phyloP scores from a whole-genome alignment of 2,329 filamentous ascomycete genomes.

The Arthrobotrys iridis region DNA sequence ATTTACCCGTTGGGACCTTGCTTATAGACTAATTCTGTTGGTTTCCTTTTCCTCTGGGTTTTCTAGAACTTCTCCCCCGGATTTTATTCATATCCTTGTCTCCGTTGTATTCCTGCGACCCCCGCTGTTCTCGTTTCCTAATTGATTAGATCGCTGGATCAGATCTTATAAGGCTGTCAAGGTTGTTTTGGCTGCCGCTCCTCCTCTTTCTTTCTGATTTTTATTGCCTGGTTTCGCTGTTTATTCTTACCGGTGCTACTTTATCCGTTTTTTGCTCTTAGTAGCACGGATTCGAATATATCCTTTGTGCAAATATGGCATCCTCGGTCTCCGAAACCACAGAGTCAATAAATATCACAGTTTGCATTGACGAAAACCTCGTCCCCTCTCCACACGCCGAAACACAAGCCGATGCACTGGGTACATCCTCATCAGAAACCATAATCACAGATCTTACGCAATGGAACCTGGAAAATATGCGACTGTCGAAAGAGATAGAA shows the following conservation, averaged over 20 bases:
- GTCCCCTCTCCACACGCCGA: background rate
- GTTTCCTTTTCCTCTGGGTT: background rate
- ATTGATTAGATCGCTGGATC: background rate
- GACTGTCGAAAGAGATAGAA: background rate
- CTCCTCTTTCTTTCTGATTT: background rate
- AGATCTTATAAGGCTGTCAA: slow-evolving; percentile 41
- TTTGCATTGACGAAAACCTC: slow-evolving; percentile 9
- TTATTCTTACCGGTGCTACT: too few relatives aligned
- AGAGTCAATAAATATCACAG: slow-evolving; percentile 1
- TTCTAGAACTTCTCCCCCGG: background rate
- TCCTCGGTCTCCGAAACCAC: background rate
- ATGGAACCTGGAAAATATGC: slow-evolving; percentile 5
- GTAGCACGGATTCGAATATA: background rate
- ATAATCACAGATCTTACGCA: slow-evolving; percentile 14
- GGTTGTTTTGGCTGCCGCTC: background rate
- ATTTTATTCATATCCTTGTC: background rate
- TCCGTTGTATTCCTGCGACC: background rate
- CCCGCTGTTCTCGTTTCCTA: background rate
- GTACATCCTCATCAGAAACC: background rate
- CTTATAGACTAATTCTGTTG: background rate
- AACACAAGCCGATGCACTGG: slow-evolving; percentile 4
- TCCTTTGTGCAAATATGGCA: background rate
- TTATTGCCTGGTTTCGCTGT: too few relatives aligned
- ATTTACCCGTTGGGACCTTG: slow-evolving; percentile 7
- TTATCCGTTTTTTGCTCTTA: background rate